These are phyloP conservation scores for Blumeria hordei DNA, from an alignment of 2,329 filamentous ascomycete species.

Conservation along the genomic window DNA sequence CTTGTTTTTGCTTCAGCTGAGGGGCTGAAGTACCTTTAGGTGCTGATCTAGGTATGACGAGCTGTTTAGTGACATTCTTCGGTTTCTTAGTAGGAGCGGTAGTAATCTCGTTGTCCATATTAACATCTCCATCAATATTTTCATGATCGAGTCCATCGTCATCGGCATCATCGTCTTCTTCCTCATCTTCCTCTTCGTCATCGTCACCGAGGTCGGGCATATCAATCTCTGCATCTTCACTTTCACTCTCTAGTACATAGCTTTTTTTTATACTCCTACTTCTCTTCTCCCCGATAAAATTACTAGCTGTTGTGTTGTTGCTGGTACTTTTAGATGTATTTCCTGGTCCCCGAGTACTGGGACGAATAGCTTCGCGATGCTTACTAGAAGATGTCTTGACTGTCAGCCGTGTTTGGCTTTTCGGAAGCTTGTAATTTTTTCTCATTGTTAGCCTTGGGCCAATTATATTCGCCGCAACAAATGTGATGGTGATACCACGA, in stretches of 20 bases:
- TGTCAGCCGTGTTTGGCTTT: conserved; percentile 11
- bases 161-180: conserved; percentile 14
- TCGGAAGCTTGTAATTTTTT: neutral
- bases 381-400: conserved; percentile 16
- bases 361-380: conserved; percentile 13
- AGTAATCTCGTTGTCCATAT: conserved; percentile 15
- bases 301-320: conserved; percentile 11
- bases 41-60: neutral
- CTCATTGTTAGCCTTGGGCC: neutral
- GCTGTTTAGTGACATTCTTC: conserved; percentile 2
- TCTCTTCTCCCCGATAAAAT: conserved; percentile 14
- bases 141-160: neutral
- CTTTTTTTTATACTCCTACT: conserved; percentile 14
- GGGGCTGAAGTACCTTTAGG: neutral
- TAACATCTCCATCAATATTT: conserved; percentile 19
- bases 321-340: conserved; percentile 3
- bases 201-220: conserved; percentile 4
- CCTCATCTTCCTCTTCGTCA: conserved; percentile 18
- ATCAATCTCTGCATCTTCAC: conserved; percentile 11
- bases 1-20: conserved; percentile 11
- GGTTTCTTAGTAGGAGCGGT: conserved; percentile 8
- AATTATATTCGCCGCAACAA: neutral
- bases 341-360: conserved; percentile 7
- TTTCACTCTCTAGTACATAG: conserved; percentile 22
- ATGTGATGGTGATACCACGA: neutral